A percentile compares a stretch with the other conserved stretches of the same genome.
Evolutionary conservation across 306 rosid genomes (phyloP).

Genomic region (Datisca glomerata): DNA sequence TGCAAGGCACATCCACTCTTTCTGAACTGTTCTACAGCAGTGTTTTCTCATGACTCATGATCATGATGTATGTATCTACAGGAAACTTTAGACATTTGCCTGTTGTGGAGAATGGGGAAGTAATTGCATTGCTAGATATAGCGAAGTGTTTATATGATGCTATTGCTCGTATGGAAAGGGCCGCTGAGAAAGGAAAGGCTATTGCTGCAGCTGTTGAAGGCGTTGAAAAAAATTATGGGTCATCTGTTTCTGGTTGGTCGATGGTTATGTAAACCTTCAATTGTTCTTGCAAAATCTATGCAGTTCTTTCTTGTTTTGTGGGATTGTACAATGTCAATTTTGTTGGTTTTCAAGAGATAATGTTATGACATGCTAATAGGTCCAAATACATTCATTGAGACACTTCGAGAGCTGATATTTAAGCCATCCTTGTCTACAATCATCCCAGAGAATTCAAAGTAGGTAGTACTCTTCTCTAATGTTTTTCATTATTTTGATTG

Average conservation of each 20-base stretch:
- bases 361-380: constrained; percentile 30
- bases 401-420: constrained; percentile 76
- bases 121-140: constrained; percentile 91
- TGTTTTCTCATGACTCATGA: constrained; percentile 7
- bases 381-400: constrained; percentile 67
- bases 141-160: constrained; percentile 97
- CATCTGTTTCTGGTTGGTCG: constrained; percentile 60
- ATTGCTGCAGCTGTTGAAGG: constrained; percentile 98
- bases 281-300: no score
- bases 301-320: no score
- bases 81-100: constrained; percentile 97
- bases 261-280: constrained; percentile 9
- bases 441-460: constrained; percentile 89
- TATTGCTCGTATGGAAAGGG: constrained; percentile 94
- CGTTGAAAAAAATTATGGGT: constrained; percentile 84
- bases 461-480: constrained; percentile 61
- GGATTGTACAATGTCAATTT: no score
- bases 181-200: constrained; percentile 95
- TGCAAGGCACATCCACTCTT: constrained; percentile 8
- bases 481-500: background rate
- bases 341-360: constrained; percentile 3
- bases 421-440: constrained; percentile 89
- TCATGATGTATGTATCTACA: constrained; percentile 24
- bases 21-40: constrained; percentile 1
- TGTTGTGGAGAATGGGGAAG: constrained; percentile 96